Base-by-base conservation (phyloP, 2,329 filamentous ascomycete species). In the Phoma herbarum region DNA sequence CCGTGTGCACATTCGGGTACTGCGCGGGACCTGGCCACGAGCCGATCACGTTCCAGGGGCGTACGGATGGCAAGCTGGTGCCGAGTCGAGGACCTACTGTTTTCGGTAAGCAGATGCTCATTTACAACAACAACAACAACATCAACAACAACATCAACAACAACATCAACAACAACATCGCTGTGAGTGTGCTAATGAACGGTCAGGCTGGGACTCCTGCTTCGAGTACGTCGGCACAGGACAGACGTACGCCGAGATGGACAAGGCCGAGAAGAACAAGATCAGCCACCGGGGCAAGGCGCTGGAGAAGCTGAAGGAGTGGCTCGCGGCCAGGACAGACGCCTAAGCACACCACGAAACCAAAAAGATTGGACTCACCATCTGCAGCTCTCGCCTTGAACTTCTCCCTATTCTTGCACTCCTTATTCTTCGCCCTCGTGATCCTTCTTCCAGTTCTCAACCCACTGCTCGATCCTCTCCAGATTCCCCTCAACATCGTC, bases 1-100 rank as follows among this genome's bases (percentile, higher is more conserved):
- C 95, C 18, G 91, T 99, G 44, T 97, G 94, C 80, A 99, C 95
- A 0, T 99, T 99, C 79, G 95, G 89, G 23, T 97, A 96, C 79
- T 95, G 87, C 53, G 85, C 88, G 63, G 95, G 94, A 0, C 95
- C 93, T 4, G 93, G 91, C 2, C 83, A 91, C 52, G 88, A 96
- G 72, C 89, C 92, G 1, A 84, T 96, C 26, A 82, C 98, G 16
- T 99, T 99, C 79, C 93, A 99, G 78, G 95, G 95, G 9, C 85
- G 92, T 59, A 97, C 93, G 12, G 84, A 90, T 68, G 88, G 94
- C 57, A 91, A 88, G 75, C 93, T 99, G 73, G 94, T 98, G 37
- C 87, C 88, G 29, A 86, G 93, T 20, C 85, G 95, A 75, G 95
- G 95, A 7, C 89, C 92, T 42, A 80, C 86, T 18, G 84, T 86